Conservation (phyloP, 1,139 yeast species). For the Lodderomyces jiufengensis region DNA sequence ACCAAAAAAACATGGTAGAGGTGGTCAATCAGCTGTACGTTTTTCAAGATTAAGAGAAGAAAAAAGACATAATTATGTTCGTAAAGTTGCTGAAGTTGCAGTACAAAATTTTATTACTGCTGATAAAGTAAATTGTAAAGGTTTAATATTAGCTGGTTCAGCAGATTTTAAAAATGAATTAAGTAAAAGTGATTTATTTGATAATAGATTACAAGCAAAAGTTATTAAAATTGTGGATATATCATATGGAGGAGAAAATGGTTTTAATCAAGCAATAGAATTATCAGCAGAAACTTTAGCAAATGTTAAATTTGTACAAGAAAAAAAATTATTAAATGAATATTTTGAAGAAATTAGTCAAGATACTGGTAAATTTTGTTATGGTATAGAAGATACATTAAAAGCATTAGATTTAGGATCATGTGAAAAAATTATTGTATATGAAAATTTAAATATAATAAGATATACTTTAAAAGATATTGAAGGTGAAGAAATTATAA, state of each 20-base stretch:
- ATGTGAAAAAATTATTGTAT: constrained; percentile 86
- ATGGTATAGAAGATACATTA: constrained; percentile 93
- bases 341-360: constrained; percentile 97
- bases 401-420: constrained; percentile 97
- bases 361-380: constrained; percentile 95
- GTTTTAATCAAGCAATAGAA: constrained; percentile 98
- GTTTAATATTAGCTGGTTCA: constrained; percentile 94
- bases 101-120: constrained; percentile 92
- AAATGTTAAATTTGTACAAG: constrained; percentile 95
- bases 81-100: constrained; percentile 97
- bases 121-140: constrained; percentile 92
- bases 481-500: constrained; percentile 75
- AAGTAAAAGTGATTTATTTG: constrained; percentile 89
- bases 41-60: constrained; percentile 98
- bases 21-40: constrained; percentile 99
- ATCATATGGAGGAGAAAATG: constrained; percentile 98
- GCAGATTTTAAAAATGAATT: constrained; percentile 97
- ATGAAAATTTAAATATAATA: constrained; percentile 81
- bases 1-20: constrained; percentile 99
- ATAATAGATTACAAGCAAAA: constrained; percentile 80
- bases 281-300: constrained; percentile 94
- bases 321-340: constrained; percentile 85
- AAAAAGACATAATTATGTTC: constrained; percentile 95
- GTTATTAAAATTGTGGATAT: constrained; percentile 92
- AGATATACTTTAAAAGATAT: constrained; percentile 83